Conservation (phyloP, 139 green algal genomes). For the Yamagishiella unicocca region DNA sequence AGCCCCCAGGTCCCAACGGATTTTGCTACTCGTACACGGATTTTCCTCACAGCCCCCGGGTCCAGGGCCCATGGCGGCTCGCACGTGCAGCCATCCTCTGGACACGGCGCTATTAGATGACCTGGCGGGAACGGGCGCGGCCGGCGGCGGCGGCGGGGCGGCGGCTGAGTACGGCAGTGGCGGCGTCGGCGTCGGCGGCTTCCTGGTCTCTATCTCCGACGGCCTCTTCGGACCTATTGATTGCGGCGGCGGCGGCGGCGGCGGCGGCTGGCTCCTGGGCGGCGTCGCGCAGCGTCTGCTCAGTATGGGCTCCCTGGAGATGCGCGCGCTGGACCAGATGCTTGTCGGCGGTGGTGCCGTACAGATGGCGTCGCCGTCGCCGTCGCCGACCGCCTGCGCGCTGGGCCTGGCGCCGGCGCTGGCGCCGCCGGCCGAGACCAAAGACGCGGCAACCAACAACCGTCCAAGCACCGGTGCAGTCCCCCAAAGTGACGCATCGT, state of each 20-base stretch:
- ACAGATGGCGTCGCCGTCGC: background rate
- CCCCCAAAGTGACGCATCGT: background rate
- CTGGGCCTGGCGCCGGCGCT: background rate
- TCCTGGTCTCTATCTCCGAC: background rate
- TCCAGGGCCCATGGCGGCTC: background rate
- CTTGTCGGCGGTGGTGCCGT: background rate
- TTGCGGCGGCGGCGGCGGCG: slow-evolving; percentile 2
- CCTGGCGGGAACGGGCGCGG: background rate
- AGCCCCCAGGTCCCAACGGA: too few relatives aligned
- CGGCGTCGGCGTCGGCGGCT: background rate
- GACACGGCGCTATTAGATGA: background rate
- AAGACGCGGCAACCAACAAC: background rate
- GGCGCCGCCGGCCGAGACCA: background rate
- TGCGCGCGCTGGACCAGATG: background rate
- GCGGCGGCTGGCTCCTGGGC: background rate
- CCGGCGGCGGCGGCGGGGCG: background rate
- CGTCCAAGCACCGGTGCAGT: background rate
- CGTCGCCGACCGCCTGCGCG: background rate
- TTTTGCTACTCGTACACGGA: too few relatives aligned
- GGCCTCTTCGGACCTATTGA: background rate
- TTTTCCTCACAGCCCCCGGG: too few relatives aligned
- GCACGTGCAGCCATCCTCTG: background rate
- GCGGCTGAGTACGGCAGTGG: background rate
- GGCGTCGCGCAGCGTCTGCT: background rate
- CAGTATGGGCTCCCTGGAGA: slow-evolving; percentile 2